Evolutionary conservation across 805 yeast species (phyloP), one percentile per base, ranked within the genome.

Genomic region (Grigorovia transvaalensis): DNA sequence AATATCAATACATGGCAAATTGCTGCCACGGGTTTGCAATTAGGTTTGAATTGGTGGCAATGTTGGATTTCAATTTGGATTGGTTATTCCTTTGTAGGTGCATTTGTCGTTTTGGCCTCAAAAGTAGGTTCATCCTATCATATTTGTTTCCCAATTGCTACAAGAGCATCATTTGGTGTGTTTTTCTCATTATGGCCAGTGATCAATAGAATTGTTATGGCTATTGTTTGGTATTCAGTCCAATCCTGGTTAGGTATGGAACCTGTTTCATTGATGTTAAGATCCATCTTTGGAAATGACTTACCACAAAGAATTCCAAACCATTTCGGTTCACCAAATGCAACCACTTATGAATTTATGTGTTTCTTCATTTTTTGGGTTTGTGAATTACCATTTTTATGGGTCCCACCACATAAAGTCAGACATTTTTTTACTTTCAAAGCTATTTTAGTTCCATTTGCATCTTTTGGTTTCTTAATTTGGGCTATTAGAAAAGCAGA

Each of bases 1-100:
- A 89, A 89, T 69, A 81, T 89, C 63, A 88, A 87, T 66, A 87
- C 96, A 9, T 88, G 93, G 89, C 90, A 86, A 72, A 88, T 89
- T 59, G 95, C 96, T 3, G 83, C 93, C 2, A 85, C 96, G 0
- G 95, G 96, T 60, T 82, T 85, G 52, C 74, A 75, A 52, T 80
- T 82, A 27, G 95, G 95, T 13, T 71, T 89, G 67, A 78, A 83
- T 15, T 88, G 96, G 96, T 89, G 95, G 95, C 90, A 83, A 64
- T 82, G 86, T 4, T 89, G 96, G 95, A 72, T 88, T 44, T 79
- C 91, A 11, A 90, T 89, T 30, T 87, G 95, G 93, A 57, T 88
- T 15, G 96, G 96, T 6, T 89, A 89, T 67, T 63, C 76, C 27
- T 70, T 85, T 48, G 82, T 88, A 55, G 90, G 87, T 50, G 59